Evolutionary conservation across 2,329 filamentous ascomycete genomes (phyloP).

Genomic region (Pochonia chlamydosporia): DNA sequence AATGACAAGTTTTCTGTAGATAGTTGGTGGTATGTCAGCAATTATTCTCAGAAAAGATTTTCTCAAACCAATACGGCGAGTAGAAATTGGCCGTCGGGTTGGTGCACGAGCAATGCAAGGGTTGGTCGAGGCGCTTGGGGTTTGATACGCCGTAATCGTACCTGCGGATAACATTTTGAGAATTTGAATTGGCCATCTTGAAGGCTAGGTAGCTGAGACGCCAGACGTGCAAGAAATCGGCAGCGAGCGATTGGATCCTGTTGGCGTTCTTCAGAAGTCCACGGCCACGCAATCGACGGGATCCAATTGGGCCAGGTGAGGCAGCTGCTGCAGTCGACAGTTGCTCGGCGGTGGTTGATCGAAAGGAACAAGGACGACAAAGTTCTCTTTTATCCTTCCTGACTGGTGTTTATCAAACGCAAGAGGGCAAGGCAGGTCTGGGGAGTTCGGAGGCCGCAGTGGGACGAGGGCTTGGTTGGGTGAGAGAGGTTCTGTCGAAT

Average conservation of each 20-base stretch:
- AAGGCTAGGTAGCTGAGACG: constrained; percentile 11
- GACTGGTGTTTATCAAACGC: not conserved
- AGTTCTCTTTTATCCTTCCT: not conserved
- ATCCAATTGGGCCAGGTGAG: not conserved
- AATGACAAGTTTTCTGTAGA: constrained; percentile 81
- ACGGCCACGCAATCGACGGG: not conserved
- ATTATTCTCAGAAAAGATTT: not conserved
- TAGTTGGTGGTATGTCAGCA: not conserved
- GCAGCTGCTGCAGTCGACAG: not conserved
- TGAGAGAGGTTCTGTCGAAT: not conserved
- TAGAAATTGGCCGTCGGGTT: no score
- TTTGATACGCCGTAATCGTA: no score
- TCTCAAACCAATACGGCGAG: no score
- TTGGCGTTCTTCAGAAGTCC: not conserved
- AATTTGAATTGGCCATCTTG: constrained; percentile 39
- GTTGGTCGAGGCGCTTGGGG: no score
- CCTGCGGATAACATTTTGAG: constrained; percentile 60
- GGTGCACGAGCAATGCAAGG: no score
- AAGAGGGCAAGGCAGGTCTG: not conserved
- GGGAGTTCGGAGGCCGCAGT: not conserved
- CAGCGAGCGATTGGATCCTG: not conserved
- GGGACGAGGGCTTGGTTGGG: not conserved
- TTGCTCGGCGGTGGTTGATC: not conserved
- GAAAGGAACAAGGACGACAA: not conserved
- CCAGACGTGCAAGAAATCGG: not conserved